Base-by-base conservation (phyloP, 106 monocot species). In the Agapanthus africanus region DNA sequence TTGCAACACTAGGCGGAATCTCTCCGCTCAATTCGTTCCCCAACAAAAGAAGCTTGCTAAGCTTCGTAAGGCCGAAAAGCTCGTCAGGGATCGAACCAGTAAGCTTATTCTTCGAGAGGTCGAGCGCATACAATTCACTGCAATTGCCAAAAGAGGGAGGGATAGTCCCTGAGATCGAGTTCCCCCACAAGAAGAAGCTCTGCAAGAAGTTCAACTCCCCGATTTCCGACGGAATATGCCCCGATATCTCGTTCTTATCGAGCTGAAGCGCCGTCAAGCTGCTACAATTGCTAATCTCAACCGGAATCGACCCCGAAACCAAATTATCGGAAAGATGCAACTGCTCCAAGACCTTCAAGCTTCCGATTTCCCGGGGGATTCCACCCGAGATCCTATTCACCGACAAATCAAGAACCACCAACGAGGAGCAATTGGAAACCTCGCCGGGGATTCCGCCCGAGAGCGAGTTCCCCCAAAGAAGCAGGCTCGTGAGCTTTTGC, bases 301-400 rank as follows among this genome's bases (percentile, higher is more conserved):
- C 18, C 5, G 95, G 95, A 30, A 97, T 73, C 0, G 70, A 25
- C 5, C 95, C 91, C 0, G 76, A 40, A 38, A 91, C 78, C 74
- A 59, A 23, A 40, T 97, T 97, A 38, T 97, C 91, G 0, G 95
- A 97, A 14, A 97, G 75, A 71, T 97, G 95, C 27, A 97, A 79
- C 77, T 91, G 88, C 62, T 97, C 88, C 67, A 97, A 47, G 9
- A 74, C 11, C 9, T 35, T n/a, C 41, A 97, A 68, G 49, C 27
- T 75, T 37, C 95, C 95, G 15, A 97, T 41, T 72, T 78, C 86
- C 0, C 71, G 74, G 15, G 95, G 95, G 47, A 97, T 70, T 40
- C 73, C 77, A 4, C 89, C 95, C 1, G 81, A 67, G 34, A 97
- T 77, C 76, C 75, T 78, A 46, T 97, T 97, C 14, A 70, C 86